Base-by-base conservation (phyloP, 2,329 filamentous ascomycete species). In the Aureobasidium sp. region DNA sequence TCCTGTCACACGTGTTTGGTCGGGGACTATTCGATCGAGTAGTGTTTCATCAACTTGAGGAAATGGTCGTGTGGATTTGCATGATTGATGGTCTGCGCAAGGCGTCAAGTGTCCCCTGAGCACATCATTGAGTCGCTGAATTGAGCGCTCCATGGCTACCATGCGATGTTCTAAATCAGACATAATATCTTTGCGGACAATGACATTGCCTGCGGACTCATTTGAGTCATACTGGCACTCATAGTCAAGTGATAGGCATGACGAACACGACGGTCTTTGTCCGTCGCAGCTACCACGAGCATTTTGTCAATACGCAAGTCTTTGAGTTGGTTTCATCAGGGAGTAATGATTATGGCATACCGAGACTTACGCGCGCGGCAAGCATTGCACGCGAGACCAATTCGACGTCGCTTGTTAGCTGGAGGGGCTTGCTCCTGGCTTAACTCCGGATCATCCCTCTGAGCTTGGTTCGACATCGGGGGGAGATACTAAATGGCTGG, bases 211-310 rank as follows among this genome's bases (percentile, higher is more conserved):
- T 1, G 71, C 68, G 17, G 72, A 72, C 8, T 68, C 67, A 3
- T 73, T 69, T 9, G 75, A 69, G 6, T 72, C 71, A 67, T 80
- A 80, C 36, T 73, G 67, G 65, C 78, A 80, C 10, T 78, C 76
- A 60, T 77, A 77, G 7, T 73, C 75, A 34, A 78, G 69, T 37
- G 76, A 72, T 17, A 63, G 66, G 61, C 78, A 80, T 27, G 72
- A 69, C n/a, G 73, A 74, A 64, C 78, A 80, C 47, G 72, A 72
- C 13, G 78, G 78, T 24, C 75, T 71, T 12, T 65, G 65, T 12
- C 77, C 77, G 69, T 80, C 76, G 60, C 78, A 80, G 70, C 78
- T 65, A 27, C 13, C 15, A 37, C 17, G 2, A 12, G 55, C 39
- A 17, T 7, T 72, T 80, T 4, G 47, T 34, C 27, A 44, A 24